Evolutionary conservation across 2,329 filamentous ascomycete species (phyloP).

Genomic region (Claviceps sp.): DNA sequence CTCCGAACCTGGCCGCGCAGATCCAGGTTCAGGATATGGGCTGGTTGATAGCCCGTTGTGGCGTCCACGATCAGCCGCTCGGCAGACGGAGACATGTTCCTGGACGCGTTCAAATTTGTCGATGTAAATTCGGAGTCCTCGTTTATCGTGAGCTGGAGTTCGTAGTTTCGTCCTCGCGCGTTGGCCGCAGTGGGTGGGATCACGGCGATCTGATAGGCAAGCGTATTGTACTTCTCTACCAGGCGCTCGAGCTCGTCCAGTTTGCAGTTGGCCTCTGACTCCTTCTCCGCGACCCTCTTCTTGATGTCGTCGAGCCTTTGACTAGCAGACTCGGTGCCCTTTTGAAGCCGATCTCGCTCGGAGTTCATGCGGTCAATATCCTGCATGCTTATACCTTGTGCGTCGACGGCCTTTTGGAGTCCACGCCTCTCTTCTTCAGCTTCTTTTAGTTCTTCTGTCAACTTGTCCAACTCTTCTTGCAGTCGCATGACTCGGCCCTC

Average conservation of each 20-base stretch:
- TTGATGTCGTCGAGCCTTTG: slow-evolving; percentile 74
- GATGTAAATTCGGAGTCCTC: slow-evolving; percentile 64
- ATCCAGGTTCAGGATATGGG: slow-evolving; percentile 79
- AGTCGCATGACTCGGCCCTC: slow-evolving; percentile 66
- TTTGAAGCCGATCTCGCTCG: slow-evolving; percentile 86
- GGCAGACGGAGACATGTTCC: slow-evolving; percentile 25
- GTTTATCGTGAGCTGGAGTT: slow-evolving; percentile 71
- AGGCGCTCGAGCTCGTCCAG: slow-evolving; percentile 86
- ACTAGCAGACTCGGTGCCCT: slow-evolving; percentile 64
- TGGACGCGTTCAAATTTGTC: slow-evolving; percentile 38
- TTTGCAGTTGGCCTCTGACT: slow-evolving; percentile 71
- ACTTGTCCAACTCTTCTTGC: slow-evolving; percentile 75
- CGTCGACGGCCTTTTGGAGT: slow-evolving; percentile 77
- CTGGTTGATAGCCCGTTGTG: slow-evolving; percentile 76
- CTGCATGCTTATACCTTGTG: slow-evolving; percentile 88
- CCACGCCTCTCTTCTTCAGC: slow-evolving; percentile 69
- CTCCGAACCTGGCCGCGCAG: slow-evolving; percentile 71
- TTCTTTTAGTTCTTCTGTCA: slow-evolving; percentile 59
- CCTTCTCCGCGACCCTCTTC: slow-evolving; percentile 69
- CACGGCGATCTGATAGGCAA: slow-evolving; percentile 85
- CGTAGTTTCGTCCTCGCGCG: slow-evolving; percentile 72
- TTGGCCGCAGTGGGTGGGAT: slow-evolving; percentile 77
- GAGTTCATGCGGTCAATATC: slow-evolving; percentile 99
- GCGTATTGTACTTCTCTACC: slow-evolving; percentile 83
- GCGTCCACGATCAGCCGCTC: slow-evolving; percentile 74